A percentile compares a stretch with the other conserved stretches of the same genome.
Conservation (phyloP, 441 rosid genomes). For the Theobroma grandiflorum region DNA sequence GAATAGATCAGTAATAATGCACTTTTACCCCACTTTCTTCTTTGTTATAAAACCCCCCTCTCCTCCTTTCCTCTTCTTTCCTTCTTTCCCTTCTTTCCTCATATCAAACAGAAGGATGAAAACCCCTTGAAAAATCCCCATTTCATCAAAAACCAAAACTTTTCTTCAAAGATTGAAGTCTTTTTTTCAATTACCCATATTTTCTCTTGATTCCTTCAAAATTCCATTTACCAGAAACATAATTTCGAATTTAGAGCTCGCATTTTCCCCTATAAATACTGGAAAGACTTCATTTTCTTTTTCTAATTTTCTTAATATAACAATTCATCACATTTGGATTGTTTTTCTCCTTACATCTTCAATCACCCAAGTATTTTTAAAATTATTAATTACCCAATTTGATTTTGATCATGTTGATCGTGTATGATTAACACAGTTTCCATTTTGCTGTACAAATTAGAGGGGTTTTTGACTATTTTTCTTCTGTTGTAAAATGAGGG, state of each 20-base stretch:
- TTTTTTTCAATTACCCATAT: background rate
- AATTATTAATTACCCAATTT: slow-evolving; percentile 28
- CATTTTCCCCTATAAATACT: background rate
- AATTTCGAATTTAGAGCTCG: background rate
- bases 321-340: background rate
- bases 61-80: background rate
- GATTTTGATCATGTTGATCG: slow-evolving; percentile 33
- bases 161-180: background rate
- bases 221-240: background rate
- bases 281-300: background rate
- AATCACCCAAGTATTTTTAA: background rate
- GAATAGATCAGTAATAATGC: slow-evolving; percentile 2
- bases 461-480: background rate
- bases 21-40: background rate
- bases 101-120: background rate
- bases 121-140: slow-evolving; percentile 15
- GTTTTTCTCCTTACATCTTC: background rate
- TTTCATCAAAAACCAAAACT: background rate
- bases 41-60: background rate
- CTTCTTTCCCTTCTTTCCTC: too few species aligned
- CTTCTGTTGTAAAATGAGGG: slow-evolving; percentile 22
- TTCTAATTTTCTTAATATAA: background rate
- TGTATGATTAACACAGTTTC: slow-evolving; percentile 27
- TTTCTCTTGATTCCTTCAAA: background rate
- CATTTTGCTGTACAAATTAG: slow-evolving; percentile 27